Percentiles rank a stretch among this genome's conserved stretches.
Evolutionary conservation across 2,329 filamentous ascomycete genomes (phyloP).

Genomic region (Colletotrichum paranaense): DNA sequence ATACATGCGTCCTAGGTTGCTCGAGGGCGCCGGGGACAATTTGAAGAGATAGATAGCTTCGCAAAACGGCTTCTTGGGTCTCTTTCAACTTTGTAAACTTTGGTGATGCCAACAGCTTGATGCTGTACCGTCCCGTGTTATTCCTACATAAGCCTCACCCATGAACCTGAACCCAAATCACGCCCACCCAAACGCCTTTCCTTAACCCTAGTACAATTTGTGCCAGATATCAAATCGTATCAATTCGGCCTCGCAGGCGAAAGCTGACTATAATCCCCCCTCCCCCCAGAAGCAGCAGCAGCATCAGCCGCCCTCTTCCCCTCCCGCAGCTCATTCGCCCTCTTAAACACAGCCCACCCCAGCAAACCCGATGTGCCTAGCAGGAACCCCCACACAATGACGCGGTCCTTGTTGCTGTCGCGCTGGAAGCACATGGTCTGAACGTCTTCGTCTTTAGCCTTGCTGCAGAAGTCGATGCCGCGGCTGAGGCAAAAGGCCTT

Average conservation of each 20-base stretch:
- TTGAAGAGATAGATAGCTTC: conserved; percentile 11
- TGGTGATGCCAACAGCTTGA: too few relatives aligned
- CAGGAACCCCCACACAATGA: conserved; percentile 75
- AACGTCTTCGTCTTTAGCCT: conserved; percentile 71
- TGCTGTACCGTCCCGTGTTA: not conserved
- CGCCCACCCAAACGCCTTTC: not conserved
- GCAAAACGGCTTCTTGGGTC: conserved; percentile 1
- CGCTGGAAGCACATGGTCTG: conserved; percentile 74
- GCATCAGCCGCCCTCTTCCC: conserved; percentile 36
- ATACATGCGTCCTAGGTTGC: conserved; percentile 7
- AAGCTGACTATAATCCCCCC: conserved; percentile 30
- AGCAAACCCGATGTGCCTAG: conserved; percentile 68
- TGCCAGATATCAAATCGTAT: not conserved
- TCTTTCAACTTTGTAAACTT: not conserved
- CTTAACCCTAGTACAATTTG: not conserved
- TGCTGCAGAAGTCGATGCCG: conserved; percentile 71
- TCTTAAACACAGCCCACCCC: conserved; percentile 68
- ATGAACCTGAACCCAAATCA: not conserved
- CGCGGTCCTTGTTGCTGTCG: conserved; percentile 74
- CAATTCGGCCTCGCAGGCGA: conserved; percentile 4
- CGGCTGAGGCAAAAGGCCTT: conserved; percentile 72
- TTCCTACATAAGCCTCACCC: not conserved
- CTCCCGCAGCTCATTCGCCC: conserved; percentile 55
- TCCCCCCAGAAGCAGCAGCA: conserved; percentile 22
- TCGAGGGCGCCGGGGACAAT: not conserved